phyloP scores from a whole-genome alignment of 164 flowering plant genomes.

The Aristolochia californica region DNA sequence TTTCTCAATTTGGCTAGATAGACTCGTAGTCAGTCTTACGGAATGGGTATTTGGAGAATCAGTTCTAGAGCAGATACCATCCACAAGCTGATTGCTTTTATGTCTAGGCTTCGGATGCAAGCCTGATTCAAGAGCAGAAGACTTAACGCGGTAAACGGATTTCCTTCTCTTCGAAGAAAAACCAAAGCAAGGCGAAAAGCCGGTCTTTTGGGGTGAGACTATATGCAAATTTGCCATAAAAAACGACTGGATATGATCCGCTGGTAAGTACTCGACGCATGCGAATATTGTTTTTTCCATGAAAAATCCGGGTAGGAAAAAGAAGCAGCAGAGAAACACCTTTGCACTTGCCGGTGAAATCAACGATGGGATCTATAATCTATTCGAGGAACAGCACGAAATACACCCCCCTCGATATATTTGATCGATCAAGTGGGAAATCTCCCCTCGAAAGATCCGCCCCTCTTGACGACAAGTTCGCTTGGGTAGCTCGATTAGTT shows the following conservation, averaged over 20 bases:
- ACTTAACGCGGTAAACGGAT: slow-evolving; percentile 15
- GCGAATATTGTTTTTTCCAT: too few relatives aligned
- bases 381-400: too few relatives aligned
- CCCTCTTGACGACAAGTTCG: background rate
- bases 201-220: slow-evolving; percentile 1
- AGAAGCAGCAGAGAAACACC: too few relatives aligned
- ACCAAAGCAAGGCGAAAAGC: slow-evolving; percentile 1
- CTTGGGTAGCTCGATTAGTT: background rate
- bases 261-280: too few relatives aligned
- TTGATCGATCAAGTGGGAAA: too few relatives aligned
- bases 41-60: slow-evolving; percentile 5
- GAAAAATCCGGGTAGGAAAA: too few relatives aligned
- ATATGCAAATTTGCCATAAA: slow-evolving; percentile 2
- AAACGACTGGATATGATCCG: background rate
- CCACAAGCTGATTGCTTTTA: slow-evolving; percentile 12
- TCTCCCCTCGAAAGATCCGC: too few relatives aligned
- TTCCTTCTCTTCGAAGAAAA: slow-evolving; percentile 17
- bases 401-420: too few relatives aligned
- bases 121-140: slow-evolving; percentile 32
- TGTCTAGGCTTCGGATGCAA: slow-evolving; percentile 41
- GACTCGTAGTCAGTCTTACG: slow-evolving; percentile 7
- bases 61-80: background rate
- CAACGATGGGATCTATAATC: too few relatives aligned
- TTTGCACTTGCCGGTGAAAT: too few relatives aligned
- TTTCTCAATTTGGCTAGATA: slow-evolving; percentile 19